Evolutionary conservation across 371 early-diverging fungal genomes (phyloP), one percentile per base, ranked within the genome.

Genomic region (Mucor indicus): DNA sequence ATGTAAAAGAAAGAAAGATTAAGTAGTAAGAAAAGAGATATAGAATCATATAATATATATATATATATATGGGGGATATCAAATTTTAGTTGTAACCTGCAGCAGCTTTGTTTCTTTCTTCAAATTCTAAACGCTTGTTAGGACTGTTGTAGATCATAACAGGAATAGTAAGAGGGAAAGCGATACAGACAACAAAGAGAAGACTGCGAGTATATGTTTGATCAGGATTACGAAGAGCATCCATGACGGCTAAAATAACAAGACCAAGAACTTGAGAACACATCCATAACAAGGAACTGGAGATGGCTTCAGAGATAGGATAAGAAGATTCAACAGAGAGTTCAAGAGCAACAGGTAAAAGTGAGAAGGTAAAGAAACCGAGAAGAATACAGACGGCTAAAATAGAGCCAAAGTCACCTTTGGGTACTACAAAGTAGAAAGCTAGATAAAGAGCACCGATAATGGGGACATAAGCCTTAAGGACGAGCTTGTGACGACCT

Each of bases 371-470:
- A 32, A 70, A 70, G 49, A 65, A 67, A 16, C 71, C 71, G 16
- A 65, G 43, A n/a, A 70, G 32, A 16, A 55, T 62, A 46, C 59
- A 60, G 8, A 74, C 19, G 6, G 33, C 57, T 30, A 63, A 43
- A 21, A 70, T 57, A 12, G 64, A 42, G 24, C 15, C 46, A 29
- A 53, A 62, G 1, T 35, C 62, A 16, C 63, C 44, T n/a, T 46
- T 70, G 17, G 79, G 72, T 58, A 55, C 10, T 30, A 41, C 69
- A 62, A 80, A 71, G 48, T 67, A 57, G 54, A 80, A 64, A 9
- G 74, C 60, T 29, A 82, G 57, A 48, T 74, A 79, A 43, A 77
- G 46, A 16, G 68, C 44, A 1, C 77, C 79, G 5, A 73, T 55
- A 12, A 81, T 40, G 19, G 79, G 80, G 13, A 80, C 69, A 57